Percentiles rank a stretch among this genome's conserved stretches.
phyloP scores from a whole-genome alignment of 2,329 filamentous ascomycete genomes.

The Clonostachys solani region DNA sequence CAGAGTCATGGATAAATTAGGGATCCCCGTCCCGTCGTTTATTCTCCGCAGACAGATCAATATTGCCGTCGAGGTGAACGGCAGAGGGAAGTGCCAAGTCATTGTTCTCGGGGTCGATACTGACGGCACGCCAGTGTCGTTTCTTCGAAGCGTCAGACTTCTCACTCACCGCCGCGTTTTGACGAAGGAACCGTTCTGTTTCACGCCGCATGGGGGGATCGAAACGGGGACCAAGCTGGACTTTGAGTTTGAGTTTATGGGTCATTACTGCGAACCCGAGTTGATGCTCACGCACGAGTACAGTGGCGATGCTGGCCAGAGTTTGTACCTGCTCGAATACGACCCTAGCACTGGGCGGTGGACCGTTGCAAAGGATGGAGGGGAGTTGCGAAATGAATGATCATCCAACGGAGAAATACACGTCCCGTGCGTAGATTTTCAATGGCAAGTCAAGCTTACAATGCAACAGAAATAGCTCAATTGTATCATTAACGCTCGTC shows the following conservation, averaged over 20 bases:
- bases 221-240: constrained; percentile 16
- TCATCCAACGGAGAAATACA: too few species aligned
- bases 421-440: too few species aligned
- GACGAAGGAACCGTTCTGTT: constrained; percentile 28
- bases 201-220: constrained; percentile 23
- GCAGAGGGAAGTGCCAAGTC: constrained; percentile 16
- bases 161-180: constrained; percentile 25
- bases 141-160: constrained; percentile 32
- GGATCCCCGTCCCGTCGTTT: constrained; percentile 27
- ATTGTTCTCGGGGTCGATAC: constrained; percentile 27
- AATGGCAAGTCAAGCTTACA: too few species aligned
- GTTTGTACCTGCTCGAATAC: not conserved
- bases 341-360: not conserved
- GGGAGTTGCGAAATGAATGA: too few species aligned
- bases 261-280: constrained; percentile 38
- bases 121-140: constrained; percentile 33
- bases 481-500: too few species aligned
- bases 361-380: not conserved
- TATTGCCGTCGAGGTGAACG: constrained; percentile 14
- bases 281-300: constrained; percentile 8
- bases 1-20: constrained; percentile 31
- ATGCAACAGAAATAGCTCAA: too few species aligned
- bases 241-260: constrained; percentile 41
- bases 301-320: not conserved
- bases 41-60: constrained; percentile 25